phyloP scores from a whole-genome alignment of 306 rosid species.

The Dalbergia oliveri region DNA sequence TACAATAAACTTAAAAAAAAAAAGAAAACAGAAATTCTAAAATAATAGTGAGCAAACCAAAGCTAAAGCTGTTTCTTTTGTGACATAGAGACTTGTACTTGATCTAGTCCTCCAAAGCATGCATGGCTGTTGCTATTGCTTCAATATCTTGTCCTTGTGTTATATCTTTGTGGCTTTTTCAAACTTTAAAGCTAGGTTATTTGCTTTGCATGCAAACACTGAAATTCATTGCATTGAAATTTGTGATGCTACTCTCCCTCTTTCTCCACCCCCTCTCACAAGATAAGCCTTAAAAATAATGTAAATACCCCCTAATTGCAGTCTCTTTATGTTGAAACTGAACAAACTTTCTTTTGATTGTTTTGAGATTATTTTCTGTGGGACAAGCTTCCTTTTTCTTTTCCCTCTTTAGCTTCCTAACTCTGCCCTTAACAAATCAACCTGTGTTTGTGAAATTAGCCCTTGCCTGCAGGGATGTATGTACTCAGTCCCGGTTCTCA shows the following conservation, averaged over 20 bases:
- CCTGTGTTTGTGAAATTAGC: slow-evolving; percentile 24
- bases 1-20: slow-evolving; percentile 22
- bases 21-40: slow-evolving; percentile 13
- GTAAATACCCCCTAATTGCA: slow-evolving; percentile 21
- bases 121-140: slow-evolving; percentile 38
- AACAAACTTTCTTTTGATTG: slow-evolving; percentile 19
- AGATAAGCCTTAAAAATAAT: background rate
- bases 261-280: background rate
- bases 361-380: slow-evolving; percentile 28
- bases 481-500: slow-evolving; percentile 39
- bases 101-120: slow-evolving; percentile 40
- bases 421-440: slow-evolving; percentile 33
- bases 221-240: slow-evolving; percentile 16
- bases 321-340: slow-evolving; percentile 8
- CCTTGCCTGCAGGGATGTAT: slow-evolving; percentile 46
- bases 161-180: background rate
- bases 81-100: slow-evolving; percentile 31
- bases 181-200: background rate
- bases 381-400: slow-evolving; percentile 40
- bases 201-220: slow-evolving; percentile 34
- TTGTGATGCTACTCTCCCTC: background rate
- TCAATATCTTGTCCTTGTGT: background rate
- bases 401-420: slow-evolving; percentile 7
- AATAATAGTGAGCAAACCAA: slow-evolving; percentile 35
- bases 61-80: slow-evolving; percentile 34